Evolutionary conservation across 2,329 filamentous ascomycete species (phyloP).

Genomic region (Calonectria pseudoturangicola): DNA sequence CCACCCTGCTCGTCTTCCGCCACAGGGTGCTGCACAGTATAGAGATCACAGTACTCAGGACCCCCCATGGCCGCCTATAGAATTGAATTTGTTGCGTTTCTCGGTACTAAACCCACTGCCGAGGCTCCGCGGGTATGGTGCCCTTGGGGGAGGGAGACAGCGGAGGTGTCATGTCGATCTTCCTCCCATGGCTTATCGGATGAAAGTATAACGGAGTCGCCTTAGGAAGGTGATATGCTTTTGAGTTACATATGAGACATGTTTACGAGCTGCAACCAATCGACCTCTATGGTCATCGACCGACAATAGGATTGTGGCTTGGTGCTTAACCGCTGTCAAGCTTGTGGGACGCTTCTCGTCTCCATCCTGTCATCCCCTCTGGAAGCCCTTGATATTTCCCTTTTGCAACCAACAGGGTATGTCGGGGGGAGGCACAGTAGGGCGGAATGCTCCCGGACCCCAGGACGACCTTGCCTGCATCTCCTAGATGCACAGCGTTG

Average conservation of each 20-base stretch:
- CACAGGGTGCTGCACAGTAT: conserved; percentile 2
- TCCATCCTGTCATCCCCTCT: conserved; percentile 22
- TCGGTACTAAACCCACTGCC: conserved; percentile 20
- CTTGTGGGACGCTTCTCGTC: conserved; percentile 10
- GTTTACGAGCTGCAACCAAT: conserved; percentile 4
- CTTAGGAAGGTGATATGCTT: conserved; percentile 22
- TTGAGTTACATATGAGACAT: conserved; percentile 13
- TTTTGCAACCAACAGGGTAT: conserved; percentile 22
- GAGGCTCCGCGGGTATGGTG: conserved; percentile 20
- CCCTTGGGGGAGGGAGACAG: neutral
- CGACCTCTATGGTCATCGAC: neutral
- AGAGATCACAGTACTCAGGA: neutral
- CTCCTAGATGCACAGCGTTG: conserved; percentile 6
- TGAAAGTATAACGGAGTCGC: conserved; percentile 17
- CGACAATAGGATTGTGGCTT: conserved; percentile 16
- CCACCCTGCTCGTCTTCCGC: neutral
- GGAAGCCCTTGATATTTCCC: conserved; percentile 5
- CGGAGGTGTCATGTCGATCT: conserved; percentile 21
- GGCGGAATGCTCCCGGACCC: conserved; percentile 25
- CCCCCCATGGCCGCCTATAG: neutral
- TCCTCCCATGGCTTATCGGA: conserved; percentile 13
- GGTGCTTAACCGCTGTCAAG: conserved; percentile 15
- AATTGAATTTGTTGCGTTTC: neutral
- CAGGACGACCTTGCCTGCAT: conserved; percentile 10
- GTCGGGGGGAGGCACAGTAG: conserved; percentile 27